Percentiles rank a stretch among this genome's conserved stretches.
phyloP scores from a whole-genome alignment of 2,329 filamentous ascomycete genomes.

The Alternaria gansuensis region DNA sequence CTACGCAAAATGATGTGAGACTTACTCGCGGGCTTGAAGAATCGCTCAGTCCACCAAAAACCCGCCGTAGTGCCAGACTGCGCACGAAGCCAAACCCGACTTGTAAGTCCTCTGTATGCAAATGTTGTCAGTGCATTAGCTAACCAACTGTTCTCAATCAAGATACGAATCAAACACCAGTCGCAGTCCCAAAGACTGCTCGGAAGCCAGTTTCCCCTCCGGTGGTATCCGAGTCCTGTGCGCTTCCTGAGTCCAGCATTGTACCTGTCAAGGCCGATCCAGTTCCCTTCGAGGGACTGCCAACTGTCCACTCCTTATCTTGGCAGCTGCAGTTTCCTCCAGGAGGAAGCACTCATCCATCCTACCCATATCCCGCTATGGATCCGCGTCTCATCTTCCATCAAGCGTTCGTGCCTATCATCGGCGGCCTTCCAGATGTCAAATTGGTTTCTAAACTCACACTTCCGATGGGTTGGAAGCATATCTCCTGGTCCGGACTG shows the following conservation, averaged over 20 bases:
- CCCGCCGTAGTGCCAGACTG: constrained; percentile 18
- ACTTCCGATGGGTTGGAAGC: constrained; percentile 27
- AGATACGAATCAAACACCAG: neutral
- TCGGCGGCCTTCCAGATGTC: constrained; percentile 27
- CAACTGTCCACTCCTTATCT: constrained; percentile 6
- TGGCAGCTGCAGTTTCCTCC: constrained; percentile 34
- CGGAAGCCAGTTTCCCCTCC: neutral
- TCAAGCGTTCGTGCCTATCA: constrained; percentile 19
- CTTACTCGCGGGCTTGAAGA: constrained; percentile 12
- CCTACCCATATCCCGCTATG: constrained; percentile 26
- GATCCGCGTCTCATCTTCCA: constrained; percentile 31
- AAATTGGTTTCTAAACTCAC: constrained; percentile 8
- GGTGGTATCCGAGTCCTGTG: neutral
- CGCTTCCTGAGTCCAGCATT: neutral
- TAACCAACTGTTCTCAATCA: neutral
- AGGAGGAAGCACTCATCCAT: constrained; percentile 30
- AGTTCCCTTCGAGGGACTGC: constrained; percentile 11
- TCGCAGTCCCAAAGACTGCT: neutral
- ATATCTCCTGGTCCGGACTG: constrained; percentile 27
- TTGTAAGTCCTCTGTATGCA: neutral
- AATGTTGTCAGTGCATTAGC: neutral
- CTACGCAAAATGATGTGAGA: constrained; percentile 1
- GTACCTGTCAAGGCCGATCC: constrained; percentile 14
- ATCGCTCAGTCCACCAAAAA: neutral
- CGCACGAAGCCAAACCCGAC: neutral